Percentiles rank a stretch among this genome's conserved stretches.
Conservation (phyloP, 2,329 filamentous ascomycete species). For the Colletotrichum truncatum region DNA sequence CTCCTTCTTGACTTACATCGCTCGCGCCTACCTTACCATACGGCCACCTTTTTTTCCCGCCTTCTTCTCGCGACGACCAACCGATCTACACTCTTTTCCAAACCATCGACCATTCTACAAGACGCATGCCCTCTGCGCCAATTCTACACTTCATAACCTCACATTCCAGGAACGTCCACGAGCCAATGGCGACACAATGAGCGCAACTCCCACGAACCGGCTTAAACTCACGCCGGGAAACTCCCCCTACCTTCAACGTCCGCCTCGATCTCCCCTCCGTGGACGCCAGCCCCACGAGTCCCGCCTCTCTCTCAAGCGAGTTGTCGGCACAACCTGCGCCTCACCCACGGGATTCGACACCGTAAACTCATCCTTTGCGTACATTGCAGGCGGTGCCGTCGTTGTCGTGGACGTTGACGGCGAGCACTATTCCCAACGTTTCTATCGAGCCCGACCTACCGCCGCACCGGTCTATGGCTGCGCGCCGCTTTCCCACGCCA, state of each 20-base stretch:
- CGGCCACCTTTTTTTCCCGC: neutral
- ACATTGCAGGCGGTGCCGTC: slow-evolving; percentile 93
- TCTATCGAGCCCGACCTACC: slow-evolving; percentile 87
- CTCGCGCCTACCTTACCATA: slow-evolving; percentile 4
- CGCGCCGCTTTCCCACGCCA: slow-evolving; percentile 55
- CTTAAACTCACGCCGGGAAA: slow-evolving; percentile 80
- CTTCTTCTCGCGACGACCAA: neutral
- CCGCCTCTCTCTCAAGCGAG: slow-evolving; percentile 78
- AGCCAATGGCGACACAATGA: slow-evolving; percentile 67
- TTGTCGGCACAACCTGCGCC: slow-evolving; percentile 89
- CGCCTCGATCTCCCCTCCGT: slow-evolving; percentile 70
- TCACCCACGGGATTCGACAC: slow-evolving; percentile 88
- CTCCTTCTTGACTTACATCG: neutral
- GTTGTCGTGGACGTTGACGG: slow-evolving; percentile 85
- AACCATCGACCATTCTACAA: no score
- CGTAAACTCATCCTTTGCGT: slow-evolving; percentile 82
- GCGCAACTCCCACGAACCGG: slow-evolving; percentile 66
- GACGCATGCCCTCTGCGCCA: slow-evolving; percentile 5
- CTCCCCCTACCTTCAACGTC: slow-evolving; percentile 73
- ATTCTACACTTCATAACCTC: slow-evolving; percentile 2
- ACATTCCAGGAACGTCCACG: slow-evolving; percentile 22
- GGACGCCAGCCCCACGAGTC: slow-evolving; percentile 58
- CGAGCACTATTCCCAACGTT: slow-evolving; percentile 77
- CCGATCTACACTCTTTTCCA: neutral
- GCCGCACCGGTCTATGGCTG: slow-evolving; percentile 73